Evolutionary conservation across 768 basidiomycete species (phyloP).

Genomic region (Boletus tomentosulus): DNA sequence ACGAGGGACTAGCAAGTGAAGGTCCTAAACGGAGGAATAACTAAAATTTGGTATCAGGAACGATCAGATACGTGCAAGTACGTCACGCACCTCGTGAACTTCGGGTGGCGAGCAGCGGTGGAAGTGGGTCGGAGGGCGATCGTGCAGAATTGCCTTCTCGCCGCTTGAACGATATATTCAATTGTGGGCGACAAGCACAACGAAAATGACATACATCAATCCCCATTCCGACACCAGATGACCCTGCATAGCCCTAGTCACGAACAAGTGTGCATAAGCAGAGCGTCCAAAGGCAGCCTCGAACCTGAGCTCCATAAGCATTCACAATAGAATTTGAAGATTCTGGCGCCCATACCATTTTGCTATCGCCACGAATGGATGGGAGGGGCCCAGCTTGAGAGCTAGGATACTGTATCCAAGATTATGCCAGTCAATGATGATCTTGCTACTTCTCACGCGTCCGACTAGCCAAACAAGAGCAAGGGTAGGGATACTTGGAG

Average conservation of each 20-base stretch:
- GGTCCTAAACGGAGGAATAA: conserved; percentile 48
- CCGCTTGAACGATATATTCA: conserved; percentile 51
- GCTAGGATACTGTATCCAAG: conserved; percentile 92
- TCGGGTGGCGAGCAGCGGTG: conserved; percentile 65
- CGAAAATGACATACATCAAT: conserved; percentile 53
- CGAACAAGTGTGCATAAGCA: conserved; percentile 91
- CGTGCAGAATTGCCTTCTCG: conserved; percentile 73
- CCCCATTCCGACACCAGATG: conserved; percentile 68
- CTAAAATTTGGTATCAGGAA: conserved; percentile 25
- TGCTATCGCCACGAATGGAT: conserved; percentile 69
- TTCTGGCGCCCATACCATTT: conserved; percentile 49
- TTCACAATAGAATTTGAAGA: background rate
- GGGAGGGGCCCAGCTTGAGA: conserved; percentile 65
- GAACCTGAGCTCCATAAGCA: conserved; percentile 51
- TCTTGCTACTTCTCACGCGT: conserved; percentile 64
- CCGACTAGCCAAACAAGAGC: conserved; percentile 77
- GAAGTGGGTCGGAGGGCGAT: conserved; percentile 87
- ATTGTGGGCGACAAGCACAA: background rate
- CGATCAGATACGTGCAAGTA: background rate
- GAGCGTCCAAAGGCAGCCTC: conserved; percentile 73
- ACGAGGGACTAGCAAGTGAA: conserved; percentile 32
- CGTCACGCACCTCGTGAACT: conserved; percentile 63
- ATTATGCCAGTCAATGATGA: conserved; percentile 99
- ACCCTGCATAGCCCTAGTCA: conserved; percentile 83
- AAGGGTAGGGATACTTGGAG: conserved; percentile 93